Evolutionary conservation across 2,329 filamentous ascomycete species (phyloP).

Genomic region (Grosmannia huntii): DNA sequence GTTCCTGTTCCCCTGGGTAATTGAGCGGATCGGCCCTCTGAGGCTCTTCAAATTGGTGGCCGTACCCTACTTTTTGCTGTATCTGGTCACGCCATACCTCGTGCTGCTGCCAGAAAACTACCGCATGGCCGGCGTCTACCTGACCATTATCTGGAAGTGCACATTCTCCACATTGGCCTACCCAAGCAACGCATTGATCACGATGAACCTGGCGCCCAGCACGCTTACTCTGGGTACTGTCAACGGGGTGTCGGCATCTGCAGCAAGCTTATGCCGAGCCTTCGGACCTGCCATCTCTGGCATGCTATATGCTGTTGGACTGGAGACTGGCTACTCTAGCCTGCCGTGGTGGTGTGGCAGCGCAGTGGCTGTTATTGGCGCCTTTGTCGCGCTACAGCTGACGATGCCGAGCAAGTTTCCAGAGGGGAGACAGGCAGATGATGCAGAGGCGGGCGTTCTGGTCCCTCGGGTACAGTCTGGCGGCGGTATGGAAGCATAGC

Average conservation of each 20-base stretch:
- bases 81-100: slow-evolving; percentile 79
- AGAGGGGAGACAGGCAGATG: slow-evolving; percentile 25
- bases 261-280: slow-evolving; percentile 76
- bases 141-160: slow-evolving; percentile 79
- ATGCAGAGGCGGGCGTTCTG: slow-evolving; percentile 21
- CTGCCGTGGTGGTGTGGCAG: slow-evolving; percentile 90
- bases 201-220: slow-evolving; percentile 78
- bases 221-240: slow-evolving; percentile 78
- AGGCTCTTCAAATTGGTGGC: slow-evolving; percentile 73
- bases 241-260: slow-evolving; percentile 84
- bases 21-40: slow-evolving; percentile 62
- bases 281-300: slow-evolving; percentile 85
- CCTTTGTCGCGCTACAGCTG: slow-evolving; percentile 62
- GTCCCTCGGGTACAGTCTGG: neutral
- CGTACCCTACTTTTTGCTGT: slow-evolving; percentile 73
- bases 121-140: slow-evolving; percentile 62
- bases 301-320: slow-evolving; percentile 67
- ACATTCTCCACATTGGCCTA: slow-evolving; percentile 86
- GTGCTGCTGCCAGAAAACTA: slow-evolving; percentile 64
- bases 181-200: slow-evolving; percentile 76
- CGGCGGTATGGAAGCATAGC: neutral
- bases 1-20: slow-evolving; percentile 69
- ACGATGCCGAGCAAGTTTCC: slow-evolving; percentile 42
- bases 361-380: slow-evolving; percentile 61
- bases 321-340: slow-evolving; percentile 70